A percentile compares a stretch with the other conserved stretches of the same genome.
Evolutionary conservation across 805 yeast genomes (phyloP).

Genomic region (Danielia oregonensis): DNA sequence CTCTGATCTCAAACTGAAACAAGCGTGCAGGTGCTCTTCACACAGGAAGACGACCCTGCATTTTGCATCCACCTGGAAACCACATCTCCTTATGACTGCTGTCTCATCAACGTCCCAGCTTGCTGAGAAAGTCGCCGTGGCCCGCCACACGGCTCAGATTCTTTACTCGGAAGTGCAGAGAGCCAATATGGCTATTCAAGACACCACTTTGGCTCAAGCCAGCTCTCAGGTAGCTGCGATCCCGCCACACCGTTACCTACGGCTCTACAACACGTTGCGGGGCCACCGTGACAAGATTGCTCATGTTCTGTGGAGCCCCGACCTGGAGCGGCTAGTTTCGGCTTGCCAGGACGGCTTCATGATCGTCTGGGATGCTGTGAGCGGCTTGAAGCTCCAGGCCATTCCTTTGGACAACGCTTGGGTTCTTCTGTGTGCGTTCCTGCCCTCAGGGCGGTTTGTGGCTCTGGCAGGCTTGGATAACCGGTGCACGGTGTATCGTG

Average conservation of each 20-base stretch:
- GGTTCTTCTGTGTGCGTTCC: conserved; percentile 71
- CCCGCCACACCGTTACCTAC: conserved; percentile 24
- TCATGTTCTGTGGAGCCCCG: conserved; percentile 63
- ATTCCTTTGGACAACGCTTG: conserved; percentile 72
- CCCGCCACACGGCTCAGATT: conserved; percentile 8
- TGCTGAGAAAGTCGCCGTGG: background rate
- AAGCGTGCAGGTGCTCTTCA: too few relatives aligned
- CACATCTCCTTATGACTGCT: background rate
- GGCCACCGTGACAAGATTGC: conserved; percentile 77
- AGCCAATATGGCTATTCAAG: conserved; percentile 40
- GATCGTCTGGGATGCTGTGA: conserved; percentile 75
- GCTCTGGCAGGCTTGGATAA: conserved; percentile 87
- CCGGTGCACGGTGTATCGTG: conserved; percentile 64
- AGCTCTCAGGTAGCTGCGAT: conserved; percentile 30
- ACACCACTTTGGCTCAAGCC: conserved; percentile 42
- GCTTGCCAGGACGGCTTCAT: conserved; percentile 87
- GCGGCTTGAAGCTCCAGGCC: conserved; percentile 68
- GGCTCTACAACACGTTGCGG: conserved; percentile 35
- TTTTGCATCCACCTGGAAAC: too few relatives aligned
- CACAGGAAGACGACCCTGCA: too few relatives aligned
- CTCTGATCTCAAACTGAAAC: too few relatives aligned
- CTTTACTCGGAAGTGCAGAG: conserved; percentile 49
- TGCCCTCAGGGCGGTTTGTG: conserved; percentile 61
- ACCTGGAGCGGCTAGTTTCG: conserved; percentile 57
- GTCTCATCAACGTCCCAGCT: too few relatives aligned